Conservation (phyloP, 2,329 filamentous ascomycete species). For the Talaromyces sp. region DNA sequence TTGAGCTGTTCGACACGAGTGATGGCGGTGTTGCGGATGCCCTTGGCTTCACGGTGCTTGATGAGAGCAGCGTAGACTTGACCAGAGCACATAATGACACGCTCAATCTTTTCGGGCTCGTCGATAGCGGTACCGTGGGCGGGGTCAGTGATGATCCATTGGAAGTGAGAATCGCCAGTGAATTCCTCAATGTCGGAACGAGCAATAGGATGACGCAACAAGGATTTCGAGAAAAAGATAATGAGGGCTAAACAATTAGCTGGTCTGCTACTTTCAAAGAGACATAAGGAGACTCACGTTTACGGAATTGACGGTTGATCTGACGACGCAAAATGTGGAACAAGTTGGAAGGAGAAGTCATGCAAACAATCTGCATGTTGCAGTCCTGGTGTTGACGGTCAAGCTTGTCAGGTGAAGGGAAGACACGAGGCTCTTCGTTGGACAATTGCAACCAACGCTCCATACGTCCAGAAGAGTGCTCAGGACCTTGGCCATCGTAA, state of each 20-base stretch:
- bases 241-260: constrained; percentile 65
- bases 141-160: constrained; percentile 91
- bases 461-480: constrained; percentile 96
- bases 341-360: constrained; percentile 92
- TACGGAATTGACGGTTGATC: constrained; percentile 99
- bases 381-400: constrained; percentile 98
- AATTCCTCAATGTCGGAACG: constrained; percentile 91
- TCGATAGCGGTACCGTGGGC: constrained; percentile 77
- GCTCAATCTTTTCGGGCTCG: constrained; percentile 80
- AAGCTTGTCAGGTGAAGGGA: constrained; percentile 83
- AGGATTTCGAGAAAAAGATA: constrained; percentile 97
- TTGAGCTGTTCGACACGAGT: constrained; percentile 97
- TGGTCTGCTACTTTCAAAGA: not conserved
- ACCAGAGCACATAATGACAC: constrained; percentile 89
- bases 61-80: constrained; percentile 88
- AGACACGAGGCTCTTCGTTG: constrained; percentile 95
- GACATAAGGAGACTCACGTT: constrained; percentile 65
- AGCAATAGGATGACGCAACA: constrained; percentile 89
- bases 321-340: constrained; percentile 96
- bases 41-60: constrained; percentile 86
- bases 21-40: constrained; percentile 86
- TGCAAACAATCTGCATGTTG: constrained; percentile 98
- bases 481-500: constrained; percentile 96
- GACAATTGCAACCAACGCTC: constrained; percentile 96
- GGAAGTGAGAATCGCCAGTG: constrained; percentile 85